Evolutionary conservation across 1,284 basidiomycete species (phyloP).

Genomic region (Cryptococcus depauperatus): DNA sequence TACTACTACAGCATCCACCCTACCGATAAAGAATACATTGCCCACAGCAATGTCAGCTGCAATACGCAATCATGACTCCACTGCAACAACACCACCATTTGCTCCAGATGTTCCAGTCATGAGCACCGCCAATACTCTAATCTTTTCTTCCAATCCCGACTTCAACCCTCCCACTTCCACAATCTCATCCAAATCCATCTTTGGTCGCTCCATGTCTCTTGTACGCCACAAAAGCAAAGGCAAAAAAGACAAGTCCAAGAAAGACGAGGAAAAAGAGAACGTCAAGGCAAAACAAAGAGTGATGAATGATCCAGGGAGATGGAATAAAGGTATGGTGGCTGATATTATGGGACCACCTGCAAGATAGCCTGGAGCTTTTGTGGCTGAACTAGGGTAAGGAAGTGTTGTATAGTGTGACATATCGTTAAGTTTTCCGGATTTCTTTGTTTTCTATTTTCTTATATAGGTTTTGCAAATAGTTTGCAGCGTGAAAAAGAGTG

Average conservation of each 20-base stretch:
- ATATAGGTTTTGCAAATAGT: too few relatives aligned
- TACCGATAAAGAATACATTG: too few relatives aligned
- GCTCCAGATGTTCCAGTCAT: too few relatives aligned
- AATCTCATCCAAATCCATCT: too few relatives aligned
- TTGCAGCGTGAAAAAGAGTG: too few relatives aligned
- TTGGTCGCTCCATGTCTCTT: slow-evolving; percentile 25
- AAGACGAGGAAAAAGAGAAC: slow-evolving; percentile 12
- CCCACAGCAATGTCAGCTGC: too few relatives aligned
- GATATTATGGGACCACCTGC: slow-evolving; percentile 36
- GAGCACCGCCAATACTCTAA: too few relatives aligned
- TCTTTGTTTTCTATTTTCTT: not conserved
- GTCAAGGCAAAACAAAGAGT: slow-evolving; percentile 15
- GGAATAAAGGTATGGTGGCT: slow-evolving; percentile 39
- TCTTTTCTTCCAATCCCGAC: slow-evolving; percentile 1
- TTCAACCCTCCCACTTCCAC: not conserved
- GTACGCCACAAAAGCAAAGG: slow-evolving; percentile 17
- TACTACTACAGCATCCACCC: too few relatives aligned
- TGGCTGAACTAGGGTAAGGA: not conserved
- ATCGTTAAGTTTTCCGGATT: not conserved
- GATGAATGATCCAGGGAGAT: slow-evolving; percentile 34
- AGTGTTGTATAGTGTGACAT: not conserved
- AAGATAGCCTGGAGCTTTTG: not conserved
- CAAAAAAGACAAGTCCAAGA: slow-evolving; percentile 12
- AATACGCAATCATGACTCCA: too few relatives aligned
- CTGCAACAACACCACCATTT: too few relatives aligned